These are phyloP conservation scores for Candida ficus DNA, from an alignment of 805 yeast species.

Conservation along the genomic window DNA sequence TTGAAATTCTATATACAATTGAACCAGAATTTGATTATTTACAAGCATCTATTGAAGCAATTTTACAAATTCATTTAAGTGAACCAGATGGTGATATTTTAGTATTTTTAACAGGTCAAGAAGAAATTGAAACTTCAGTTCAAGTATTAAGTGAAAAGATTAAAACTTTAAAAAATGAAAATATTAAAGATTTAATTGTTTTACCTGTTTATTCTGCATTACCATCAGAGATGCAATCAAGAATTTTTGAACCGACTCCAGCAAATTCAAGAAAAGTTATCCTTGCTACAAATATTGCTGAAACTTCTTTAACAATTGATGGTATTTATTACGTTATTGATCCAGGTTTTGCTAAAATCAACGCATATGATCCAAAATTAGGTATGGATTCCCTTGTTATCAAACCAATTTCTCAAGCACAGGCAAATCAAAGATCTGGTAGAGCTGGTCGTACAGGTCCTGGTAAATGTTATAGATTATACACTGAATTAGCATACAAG, in stretches of 20 bases:
- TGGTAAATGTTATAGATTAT: conserved; percentile 89
- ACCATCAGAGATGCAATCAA: conserved; percentile 85
- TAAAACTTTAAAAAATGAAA: conserved; percentile 53
- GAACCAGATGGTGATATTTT: conserved; percentile 76
- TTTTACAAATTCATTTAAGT: conserved; percentile 78
- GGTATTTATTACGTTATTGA: conserved; percentile 90
- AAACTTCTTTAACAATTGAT: conserved; percentile 93
- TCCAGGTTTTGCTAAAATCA: conserved; percentile 90
- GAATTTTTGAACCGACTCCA: conserved; percentile 88
- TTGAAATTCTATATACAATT: conserved; percentile 72
- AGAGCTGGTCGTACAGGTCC: conserved; percentile 98
- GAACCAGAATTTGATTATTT: conserved; percentile 85
- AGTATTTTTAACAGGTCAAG: conserved; percentile 87
- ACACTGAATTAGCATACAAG: conserved; percentile 74
- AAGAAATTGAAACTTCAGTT: conserved; percentile 88
- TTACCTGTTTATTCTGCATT: conserved; percentile 88
- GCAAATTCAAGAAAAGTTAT: conserved; percentile 79
- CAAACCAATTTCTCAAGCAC: conserved; percentile 88
- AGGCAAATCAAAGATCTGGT: conserved; percentile 93
- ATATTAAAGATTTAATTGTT: conserved; percentile 61
- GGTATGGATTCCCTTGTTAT: conserved; percentile 89
- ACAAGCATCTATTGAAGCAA: conserved; percentile 77
- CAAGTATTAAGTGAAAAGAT: conserved; percentile 64
- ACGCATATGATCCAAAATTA: conserved; percentile 78
- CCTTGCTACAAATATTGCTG: conserved; percentile 94